These are phyloP conservation scores for Babesia microti DNA, from an alignment of 169 alveolate species.

Conservation along the genomic window DNA sequence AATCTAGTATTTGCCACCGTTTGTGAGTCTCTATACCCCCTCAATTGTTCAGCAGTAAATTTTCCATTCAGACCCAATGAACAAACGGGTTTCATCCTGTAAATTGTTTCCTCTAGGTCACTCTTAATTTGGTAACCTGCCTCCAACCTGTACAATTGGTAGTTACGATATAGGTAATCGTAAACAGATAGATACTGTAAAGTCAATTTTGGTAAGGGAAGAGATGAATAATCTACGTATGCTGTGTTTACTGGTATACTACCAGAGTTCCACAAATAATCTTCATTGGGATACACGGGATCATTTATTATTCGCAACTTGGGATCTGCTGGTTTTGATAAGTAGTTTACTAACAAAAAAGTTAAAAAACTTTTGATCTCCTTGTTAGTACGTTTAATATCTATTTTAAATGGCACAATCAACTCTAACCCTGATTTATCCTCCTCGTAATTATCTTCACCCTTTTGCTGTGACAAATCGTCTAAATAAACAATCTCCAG, in stretches of 20 bases:
- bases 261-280: not conserved
- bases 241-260: not conserved
- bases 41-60: not conserved
- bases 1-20: slow-evolving; percentile 11
- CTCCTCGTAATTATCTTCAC: too few species aligned
- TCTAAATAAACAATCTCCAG: too few species aligned
- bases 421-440: too few species aligned
- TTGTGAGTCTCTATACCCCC: slow-evolving; percentile 9
- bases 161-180: slow-evolving; percentile 79
- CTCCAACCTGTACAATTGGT: slow-evolving; percentile 73
- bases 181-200: slow-evolving; percentile 77
- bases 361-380: too few species aligned
- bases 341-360: slow-evolving; percentile 5
- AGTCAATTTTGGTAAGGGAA: slow-evolving; percentile 76
- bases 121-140: slow-evolving; percentile 75
- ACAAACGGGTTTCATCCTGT: slow-evolving; percentile 52
- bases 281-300: slow-evolving; percentile 10
- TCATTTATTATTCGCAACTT: slow-evolving; percentile 5
- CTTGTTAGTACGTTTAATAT: too few species aligned
- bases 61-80: slow-evolving; percentile 1
- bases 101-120: slow-evolving; percentile 70
- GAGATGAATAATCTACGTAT: slow-evolving; percentile 19
- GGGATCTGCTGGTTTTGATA: slow-evolving; percentile 13
- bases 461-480: too few species aligned
- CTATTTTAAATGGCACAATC: too few species aligned